Conservation (phyloP, 75 land plant species). For the Pseudotsuga menziesii region DNA sequence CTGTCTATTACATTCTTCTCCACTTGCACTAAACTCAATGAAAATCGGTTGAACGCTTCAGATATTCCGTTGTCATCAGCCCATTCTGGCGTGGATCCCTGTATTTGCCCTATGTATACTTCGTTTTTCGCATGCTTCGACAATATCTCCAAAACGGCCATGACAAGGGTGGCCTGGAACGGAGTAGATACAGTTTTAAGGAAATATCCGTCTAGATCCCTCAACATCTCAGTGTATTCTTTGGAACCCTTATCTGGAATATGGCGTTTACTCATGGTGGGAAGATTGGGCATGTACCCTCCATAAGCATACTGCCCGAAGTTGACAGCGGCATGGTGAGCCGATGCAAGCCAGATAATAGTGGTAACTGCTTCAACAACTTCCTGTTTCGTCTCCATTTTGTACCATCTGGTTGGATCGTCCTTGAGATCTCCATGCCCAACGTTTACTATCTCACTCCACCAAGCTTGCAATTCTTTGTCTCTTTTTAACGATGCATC, state of each 20-base stretch:
- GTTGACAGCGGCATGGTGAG: conserved; percentile 65
- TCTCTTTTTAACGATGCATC: conserved; percentile 20
- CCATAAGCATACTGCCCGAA: conserved; percentile 60
- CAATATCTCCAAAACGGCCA: conserved; percentile 37
- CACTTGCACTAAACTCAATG: conserved; percentile 17
- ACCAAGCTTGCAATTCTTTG: conserved; percentile 49
- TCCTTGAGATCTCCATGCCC: conserved; percentile 36
- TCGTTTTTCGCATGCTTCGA: conserved; percentile 48
- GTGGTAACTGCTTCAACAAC: conserved; percentile 30
- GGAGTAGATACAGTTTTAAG: conserved; percentile 45
- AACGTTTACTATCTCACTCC: conserved; percentile 35
- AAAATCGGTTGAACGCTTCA: conserved; percentile 30
- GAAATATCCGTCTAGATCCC: conserved; percentile 50
- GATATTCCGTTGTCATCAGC: conserved; percentile 16
- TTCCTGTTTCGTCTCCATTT: conserved; percentile 24
- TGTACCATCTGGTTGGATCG: conserved; percentile 3
- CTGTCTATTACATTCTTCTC: conserved; percentile 33
- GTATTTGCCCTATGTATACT: conserved; percentile 41
- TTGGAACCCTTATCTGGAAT: conserved; percentile 62
- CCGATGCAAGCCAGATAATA: conserved; percentile 49
- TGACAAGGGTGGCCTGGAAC: conserved; percentile 44
- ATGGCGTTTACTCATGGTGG: conserved; percentile 47
- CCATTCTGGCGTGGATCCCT: conserved; percentile 30
- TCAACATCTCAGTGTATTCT: conserved; percentile 52
- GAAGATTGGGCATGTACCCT: conserved; percentile 59